phyloP scores from a whole-genome alignment of 495 filamentous ascomycete genomes.

The Neurospora tetraspora region DNA sequence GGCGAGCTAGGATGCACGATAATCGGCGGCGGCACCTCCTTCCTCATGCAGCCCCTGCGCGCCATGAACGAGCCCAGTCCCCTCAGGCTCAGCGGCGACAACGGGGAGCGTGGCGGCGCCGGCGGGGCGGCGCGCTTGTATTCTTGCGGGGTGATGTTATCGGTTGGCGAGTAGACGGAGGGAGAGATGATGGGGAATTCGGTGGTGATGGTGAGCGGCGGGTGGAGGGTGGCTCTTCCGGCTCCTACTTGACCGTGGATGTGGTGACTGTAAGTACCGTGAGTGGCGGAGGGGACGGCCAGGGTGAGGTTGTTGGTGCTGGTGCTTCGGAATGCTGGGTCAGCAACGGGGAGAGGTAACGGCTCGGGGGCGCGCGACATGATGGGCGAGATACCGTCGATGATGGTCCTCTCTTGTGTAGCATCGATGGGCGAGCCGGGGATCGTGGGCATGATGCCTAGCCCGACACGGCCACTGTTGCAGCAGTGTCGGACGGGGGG shows the following conservation, averaged over 20 bases:
- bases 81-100: slow-evolving; percentile 6
- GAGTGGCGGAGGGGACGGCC: not conserved
- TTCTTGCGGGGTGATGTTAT: slow-evolving; percentile 15
- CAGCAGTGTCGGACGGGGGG: not conserved
- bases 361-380: slow-evolving; percentile 9
- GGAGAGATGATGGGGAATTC: not conserved
- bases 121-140: slow-evolving; percentile 14
- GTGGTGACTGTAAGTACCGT: not conserved
- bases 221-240: not conserved
- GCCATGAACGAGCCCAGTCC: slow-evolving; percentile 3
- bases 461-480: not conserved
- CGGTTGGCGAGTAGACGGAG: not conserved
- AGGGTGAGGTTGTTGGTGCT: not conserved
- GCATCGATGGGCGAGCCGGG: slow-evolving; percentile 13
- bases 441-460: slow-evolving; percentile 9
- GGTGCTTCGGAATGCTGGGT: not conserved
- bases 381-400: slow-evolving; percentile 14
- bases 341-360: not conserved
- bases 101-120: slow-evolving; percentile 10
- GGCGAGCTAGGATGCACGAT: slow-evolving; percentile 2
- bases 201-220: not conserved
- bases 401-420: not conserved
- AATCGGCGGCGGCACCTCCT: slow-evolving; percentile 12
- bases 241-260: not conserved
- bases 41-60: not conserved